Percentiles rank a stretch among this genome's conserved stretches.
Evolutionary conservation across 352 stramenopile genomes (phyloP).

Genomic region (Albugo candida): DNA sequence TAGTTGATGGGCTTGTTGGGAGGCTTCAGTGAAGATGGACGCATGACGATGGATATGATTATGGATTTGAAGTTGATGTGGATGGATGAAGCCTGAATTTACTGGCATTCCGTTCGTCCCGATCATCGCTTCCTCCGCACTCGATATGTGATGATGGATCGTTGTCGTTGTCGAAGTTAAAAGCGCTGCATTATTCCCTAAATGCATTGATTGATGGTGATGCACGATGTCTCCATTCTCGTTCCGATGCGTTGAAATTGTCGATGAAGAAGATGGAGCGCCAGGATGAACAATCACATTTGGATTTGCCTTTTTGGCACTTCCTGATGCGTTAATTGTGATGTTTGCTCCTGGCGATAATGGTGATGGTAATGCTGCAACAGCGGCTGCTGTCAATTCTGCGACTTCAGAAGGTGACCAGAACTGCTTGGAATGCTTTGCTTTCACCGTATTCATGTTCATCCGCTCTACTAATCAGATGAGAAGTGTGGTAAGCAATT

Average conservation of each 20-base stretch:
- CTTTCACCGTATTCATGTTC: too few relatives aligned
- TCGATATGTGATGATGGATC: constrained; percentile 34
- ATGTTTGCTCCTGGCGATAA: constrained; percentile 21
- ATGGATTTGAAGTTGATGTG: constrained; percentile 27
- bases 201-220: constrained; percentile 53
- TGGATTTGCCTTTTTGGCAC: neutral
- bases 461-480: too few relatives aligned
- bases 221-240: constrained; percentile 65
- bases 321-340: neutral
- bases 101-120: constrained; percentile 10
- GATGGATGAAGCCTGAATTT: constrained; percentile 12
- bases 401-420: constrained; percentile 54
- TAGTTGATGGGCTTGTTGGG: neutral
- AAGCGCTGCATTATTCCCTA: constrained; percentile 42
- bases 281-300: neutral
- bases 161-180: constrained; percentile 62
- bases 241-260: constrained; percentile 30
- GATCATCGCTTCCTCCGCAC: neutral
- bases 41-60: constrained; percentile 11
- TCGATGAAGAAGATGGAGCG: constrained; percentile 1
- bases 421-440: constrained; percentile 27
- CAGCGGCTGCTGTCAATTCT: constrained; percentile 48
- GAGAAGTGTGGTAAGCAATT: too few relatives aligned
- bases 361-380: constrained; percentile 39
- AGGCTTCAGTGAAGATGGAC: too few relatives aligned